Base-by-base conservation (phyloP, 306 rosid genomes). In the Gillenia trifoliata region DNA sequence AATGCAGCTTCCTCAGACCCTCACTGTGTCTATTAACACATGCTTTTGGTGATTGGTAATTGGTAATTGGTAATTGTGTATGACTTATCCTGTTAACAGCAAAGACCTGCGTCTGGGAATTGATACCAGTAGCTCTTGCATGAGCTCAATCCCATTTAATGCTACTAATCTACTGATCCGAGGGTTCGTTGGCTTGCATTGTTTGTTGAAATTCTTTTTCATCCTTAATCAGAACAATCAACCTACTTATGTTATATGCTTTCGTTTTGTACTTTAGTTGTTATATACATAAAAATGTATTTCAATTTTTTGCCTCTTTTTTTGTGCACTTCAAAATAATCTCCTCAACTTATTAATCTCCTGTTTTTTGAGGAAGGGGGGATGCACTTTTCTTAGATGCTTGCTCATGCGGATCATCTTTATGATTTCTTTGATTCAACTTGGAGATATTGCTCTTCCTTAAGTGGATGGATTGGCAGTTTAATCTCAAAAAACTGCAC, bases 391-490 rank as follows among this genome's bases (percentile, higher is more conserved):
- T 50, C 66, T 68, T 79, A 55, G 74, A 85, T 87, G 92, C 86
- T 64, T 73, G 86, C 82, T 63, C 73, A 78, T 81, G 81, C 36
- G 78, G 82, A 81, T 73, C 66, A 66, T 72, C 47, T 84, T 70
- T 25, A 49, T 70, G 62, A 79, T 78, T 78, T 83, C 60, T 26
- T 80, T 67, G 72, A 83, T 70, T 79, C 85, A 74, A 66, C 83
- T 33, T 55, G 86, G 83, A 82, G 79, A 76, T 25, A 49, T 36
- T 87, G 74, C 83, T 70, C 83, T 64, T 72, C 56, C 67, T 36
- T 86, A 80, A 77, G 81, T 47, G 70, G 80, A 61, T 84, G 88
- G 89, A 67, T 77, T 79, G 85, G 81, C 79, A 82, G 72, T 78
- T 78, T 84, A 54, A 61, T 85, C 72, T 76, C 61, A 33, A 75